Evolutionary conservation across 176 grass and related monocot genomes (phyloP), one percentile per base, ranked within the genome.

Genomic region (Cenchrus americanus): DNA sequence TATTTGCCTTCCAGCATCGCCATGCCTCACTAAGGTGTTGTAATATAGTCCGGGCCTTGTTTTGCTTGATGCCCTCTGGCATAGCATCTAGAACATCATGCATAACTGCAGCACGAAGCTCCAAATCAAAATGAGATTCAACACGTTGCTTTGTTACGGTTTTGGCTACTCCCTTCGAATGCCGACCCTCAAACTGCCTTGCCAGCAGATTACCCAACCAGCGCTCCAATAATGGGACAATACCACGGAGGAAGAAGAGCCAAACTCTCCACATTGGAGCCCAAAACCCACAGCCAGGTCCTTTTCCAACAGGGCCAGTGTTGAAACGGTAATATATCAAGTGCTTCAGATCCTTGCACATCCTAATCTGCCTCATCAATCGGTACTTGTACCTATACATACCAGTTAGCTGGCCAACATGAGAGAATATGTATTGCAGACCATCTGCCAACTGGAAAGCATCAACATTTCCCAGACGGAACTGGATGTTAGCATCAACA

Each of bases 1-100:
- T 98, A 84, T 98, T 98, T 76, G 96, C 96, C 89, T 98, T 98
- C 96, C 96, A 98, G 79, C 96, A 98, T 32, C 96, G 83, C 96
- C 96, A 98, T 86, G 96, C 96, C 81, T 98, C 96, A 85, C 96
- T 98, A 23, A 98, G 87, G 88, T 98, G 96, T 67, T 98, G 96
- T 60, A 98, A 82, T 76, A 98, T 98, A 80, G 96, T 98, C 1
- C 93, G 73, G 6, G 96, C 96, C 84, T 98, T 98, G 73, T 98
- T 98, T 79, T 98, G 96, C 83, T 98, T 98, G 87, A 98, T 98
- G 66, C 96, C 96, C 86, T 98, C 96, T 62, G 96, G 96, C 96
- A 98, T 98, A 71, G 96, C 96, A 95, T 98, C 96, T 80, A 98
- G 89, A 75, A 98, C 93, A 93, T 98, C 96, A 64, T 98, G 96